Base-by-base conservation (phyloP, 306 rosid genomes). In the Ochetophila trinervis region DNA sequence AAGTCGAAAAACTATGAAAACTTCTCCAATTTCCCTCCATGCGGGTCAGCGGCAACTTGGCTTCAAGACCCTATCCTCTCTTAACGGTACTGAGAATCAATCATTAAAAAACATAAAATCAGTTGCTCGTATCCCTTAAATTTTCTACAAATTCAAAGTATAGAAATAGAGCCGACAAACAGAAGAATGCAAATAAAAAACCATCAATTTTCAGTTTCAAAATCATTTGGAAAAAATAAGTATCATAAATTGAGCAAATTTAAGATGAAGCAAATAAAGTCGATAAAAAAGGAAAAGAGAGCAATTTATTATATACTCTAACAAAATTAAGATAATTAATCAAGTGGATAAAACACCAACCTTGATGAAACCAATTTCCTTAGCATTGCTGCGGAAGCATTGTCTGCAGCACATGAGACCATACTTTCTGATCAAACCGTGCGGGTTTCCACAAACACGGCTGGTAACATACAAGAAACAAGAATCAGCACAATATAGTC, bases 331-430 rank as follows among this genome's bases (percentile, higher is more conserved):
- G 11, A 8, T 37, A 8, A 0, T 37, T 40, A 8, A 10, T 23
- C 23, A 12, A 54, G n/a, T 16, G 21, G 32, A 14, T 17, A 16
- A 47, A 20, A 13, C 3, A 11, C 35, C 61, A 44, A 80, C 91
- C 96, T 88, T 88, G 0, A 88, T 86, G 83, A 88, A 88, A 30
- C 96, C 91, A 69, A 88, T 88, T 71, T 88, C 90, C 86, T 88
- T 88, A 76, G 96, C 91, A 24, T 88, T 86, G 85, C 91, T 86
- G 0, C 87, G 88, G 82, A 88, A 88, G 83, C 96, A 88, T 44
- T 86, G 91, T 71, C 91, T 86, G 85, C 96, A 88, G 53, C 96
- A 88, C 89, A 84, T 88, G 10, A 88, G 91, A 21, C 91, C 91
- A 53, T 84, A 86, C 83, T 88, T 88, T 83, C 96, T 78, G 72